Evolutionary conservation across 2,329 filamentous ascomycete species (phyloP).

Genomic region (Pseudogymnoascus sp.): DNA sequence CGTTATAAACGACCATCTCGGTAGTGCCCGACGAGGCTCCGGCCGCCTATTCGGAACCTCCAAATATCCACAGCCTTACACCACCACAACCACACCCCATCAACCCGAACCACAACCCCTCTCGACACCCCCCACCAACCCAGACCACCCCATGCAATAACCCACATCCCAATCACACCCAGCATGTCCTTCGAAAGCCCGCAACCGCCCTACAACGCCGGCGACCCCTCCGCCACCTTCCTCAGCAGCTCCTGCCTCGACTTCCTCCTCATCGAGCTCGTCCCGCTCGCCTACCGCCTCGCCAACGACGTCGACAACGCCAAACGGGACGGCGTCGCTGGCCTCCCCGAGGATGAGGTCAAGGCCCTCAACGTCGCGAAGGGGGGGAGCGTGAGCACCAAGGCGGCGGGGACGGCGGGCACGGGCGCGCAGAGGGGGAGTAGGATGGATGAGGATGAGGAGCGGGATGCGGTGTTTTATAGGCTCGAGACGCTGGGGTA

Average conservation of each 20-base stretch:
- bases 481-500: conserved; percentile 80
- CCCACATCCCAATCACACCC: background rate
- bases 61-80: conserved; percentile 5
- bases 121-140: background rate
- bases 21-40: conserved; percentile 2
- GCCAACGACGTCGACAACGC: conserved; percentile 48
- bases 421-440: conserved; percentile 15
- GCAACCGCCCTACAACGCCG: conserved; percentile 59
- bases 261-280: conserved; percentile 91
- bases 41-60: background rate
- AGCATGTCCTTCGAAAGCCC: conserved; percentile 67
- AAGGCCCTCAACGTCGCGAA: conserved; percentile 32
- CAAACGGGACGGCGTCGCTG: background rate
- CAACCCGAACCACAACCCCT: background rate
- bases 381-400: conserved; percentile 56
- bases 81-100: background rate
- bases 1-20: background rate
- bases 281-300: conserved; percentile 85
- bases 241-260: conserved; percentile 82
- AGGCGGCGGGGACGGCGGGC: conserved; percentile 17
- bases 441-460: conserved; percentile 65
- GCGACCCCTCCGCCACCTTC: conserved; percentile 67
- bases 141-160: background rate
- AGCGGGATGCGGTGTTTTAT: conserved; percentile 76
- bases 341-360: conserved; percentile 12